phyloP scores from a whole-genome alignment of 495 filamentous ascomycete genomes.

The Pyrenopolyporus hunteri region DNA sequence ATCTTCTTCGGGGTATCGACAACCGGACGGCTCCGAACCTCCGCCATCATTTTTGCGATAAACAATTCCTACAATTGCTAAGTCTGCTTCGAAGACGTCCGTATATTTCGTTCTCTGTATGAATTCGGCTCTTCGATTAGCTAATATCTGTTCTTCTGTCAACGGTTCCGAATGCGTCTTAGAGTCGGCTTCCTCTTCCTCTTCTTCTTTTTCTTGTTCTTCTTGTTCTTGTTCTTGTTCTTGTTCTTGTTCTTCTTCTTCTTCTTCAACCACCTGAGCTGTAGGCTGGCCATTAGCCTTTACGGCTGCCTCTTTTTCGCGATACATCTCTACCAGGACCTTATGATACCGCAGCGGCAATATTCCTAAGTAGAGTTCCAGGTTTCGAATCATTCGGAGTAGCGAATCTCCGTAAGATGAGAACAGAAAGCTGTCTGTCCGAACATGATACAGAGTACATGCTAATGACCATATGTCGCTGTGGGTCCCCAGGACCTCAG shows the following conservation, averaged over 20 bases:
- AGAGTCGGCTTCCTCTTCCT: no score
- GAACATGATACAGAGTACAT: conserved; percentile 30
- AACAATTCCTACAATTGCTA: neutral
- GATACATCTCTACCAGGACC: no score
- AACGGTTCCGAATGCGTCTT: no score
- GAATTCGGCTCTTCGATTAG: neutral
- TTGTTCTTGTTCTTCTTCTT: neutral
- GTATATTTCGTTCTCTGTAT: neutral
- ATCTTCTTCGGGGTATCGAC: neutral
- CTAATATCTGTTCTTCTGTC: no score
- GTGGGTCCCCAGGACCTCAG: neutral
- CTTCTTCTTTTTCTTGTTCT: no score
- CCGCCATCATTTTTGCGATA: neutral
- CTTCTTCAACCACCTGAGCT: no score
- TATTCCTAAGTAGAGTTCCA: conserved; percentile 28
- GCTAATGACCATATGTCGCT: conserved; percentile 42
- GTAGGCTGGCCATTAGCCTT: no score
- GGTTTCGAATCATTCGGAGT: neutral
- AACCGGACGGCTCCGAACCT: neutral
- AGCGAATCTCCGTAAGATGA: neutral
- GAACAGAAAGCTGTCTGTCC: neutral
- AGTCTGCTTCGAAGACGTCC: conserved; percentile 9
- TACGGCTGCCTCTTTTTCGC: no score
- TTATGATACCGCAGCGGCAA: no score
- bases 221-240: no score